Evolutionary conservation across 2,329 filamentous ascomycete genomes (phyloP).

Genomic region (Botryosphaeria dothidea): DNA sequence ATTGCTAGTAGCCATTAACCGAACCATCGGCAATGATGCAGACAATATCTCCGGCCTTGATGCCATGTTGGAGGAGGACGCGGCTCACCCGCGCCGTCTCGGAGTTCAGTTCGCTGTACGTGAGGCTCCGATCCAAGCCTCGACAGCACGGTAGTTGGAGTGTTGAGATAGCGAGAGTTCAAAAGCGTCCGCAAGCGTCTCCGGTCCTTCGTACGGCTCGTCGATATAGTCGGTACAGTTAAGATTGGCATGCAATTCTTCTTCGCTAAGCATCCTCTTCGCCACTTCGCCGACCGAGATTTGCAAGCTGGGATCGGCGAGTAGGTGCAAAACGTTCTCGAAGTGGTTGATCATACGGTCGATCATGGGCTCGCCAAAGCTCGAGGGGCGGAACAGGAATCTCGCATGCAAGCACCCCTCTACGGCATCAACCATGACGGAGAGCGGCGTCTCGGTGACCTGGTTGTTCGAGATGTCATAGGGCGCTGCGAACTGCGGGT

Average conservation of each 20-base stretch:
- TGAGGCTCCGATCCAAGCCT: conserved; percentile 1
- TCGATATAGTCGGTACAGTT: background rate
- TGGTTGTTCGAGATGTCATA: background rate
- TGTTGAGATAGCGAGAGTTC: background rate
- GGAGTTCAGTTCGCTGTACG: conserved; percentile 11
- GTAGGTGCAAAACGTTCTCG: background rate
- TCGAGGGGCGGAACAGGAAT: conserved; percentile 1
- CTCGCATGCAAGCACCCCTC: background rate
- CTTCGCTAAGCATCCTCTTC: background rate
- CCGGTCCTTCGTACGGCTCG: background rate
- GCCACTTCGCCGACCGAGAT: background rate
- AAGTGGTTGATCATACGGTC: conserved; percentile 12
- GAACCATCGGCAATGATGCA: conserved; percentile 20
- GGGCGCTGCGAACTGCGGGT: background rate
- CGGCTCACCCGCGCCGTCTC: background rate
- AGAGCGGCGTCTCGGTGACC: conserved; percentile 1
- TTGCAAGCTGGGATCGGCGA: background rate
- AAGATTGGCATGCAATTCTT: background rate
- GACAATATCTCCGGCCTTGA: background rate
- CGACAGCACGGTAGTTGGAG: background rate
- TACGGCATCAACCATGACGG: background rate
- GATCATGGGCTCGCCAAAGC: background rate
- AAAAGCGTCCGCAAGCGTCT: background rate
- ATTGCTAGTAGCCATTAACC: conserved; percentile 19
- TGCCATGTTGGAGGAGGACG: background rate